These are phyloP conservation scores for Wallacemonas sp. DNA, from an alignment of 208 protist species.

Conservation along the genomic window DNA sequence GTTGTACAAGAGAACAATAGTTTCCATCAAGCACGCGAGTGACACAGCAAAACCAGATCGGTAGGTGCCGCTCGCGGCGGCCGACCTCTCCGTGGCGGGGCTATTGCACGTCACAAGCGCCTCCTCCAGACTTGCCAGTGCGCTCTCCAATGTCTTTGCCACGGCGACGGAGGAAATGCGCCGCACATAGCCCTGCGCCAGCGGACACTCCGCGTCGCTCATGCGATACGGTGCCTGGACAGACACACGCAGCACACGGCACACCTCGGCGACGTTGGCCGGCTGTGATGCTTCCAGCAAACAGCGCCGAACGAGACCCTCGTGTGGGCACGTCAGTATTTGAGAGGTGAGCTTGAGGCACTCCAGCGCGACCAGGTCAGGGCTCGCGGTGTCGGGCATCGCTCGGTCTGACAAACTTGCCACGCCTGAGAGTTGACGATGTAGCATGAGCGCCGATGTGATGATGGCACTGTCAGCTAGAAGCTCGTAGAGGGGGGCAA, in stretches of 20 bases:
- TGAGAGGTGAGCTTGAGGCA: slow-evolving; percentile 11
- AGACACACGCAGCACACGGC: background rate
- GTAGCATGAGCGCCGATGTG: background rate
- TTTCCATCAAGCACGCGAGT: slow-evolving; percentile 37
- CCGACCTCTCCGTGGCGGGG: background rate
- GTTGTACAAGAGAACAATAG: slow-evolving; percentile 20
- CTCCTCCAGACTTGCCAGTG: background rate
- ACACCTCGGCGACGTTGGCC: background rate
- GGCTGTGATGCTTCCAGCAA: slow-evolving; percentile 25
- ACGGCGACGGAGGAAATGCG: background rate
- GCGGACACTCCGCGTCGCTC: slow-evolving; percentile 7
- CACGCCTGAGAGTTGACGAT: background rate
- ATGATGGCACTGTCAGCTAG: slow-evolving; percentile 2
- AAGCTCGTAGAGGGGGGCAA: slow-evolving; percentile 9
- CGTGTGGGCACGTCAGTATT: slow-evolving; percentile 29
- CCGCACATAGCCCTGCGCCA: background rate
- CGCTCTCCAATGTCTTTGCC: background rate
- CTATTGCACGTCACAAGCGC: slow-evolving; percentile 2
- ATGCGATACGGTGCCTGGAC: background rate
- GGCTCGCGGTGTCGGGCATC: background rate
- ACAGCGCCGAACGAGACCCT: slow-evolving; percentile 29
- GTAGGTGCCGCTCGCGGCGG: slow-evolving; percentile 15
- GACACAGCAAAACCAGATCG: slow-evolving; percentile 12
- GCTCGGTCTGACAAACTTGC: background rate
- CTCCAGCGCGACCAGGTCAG: slow-evolving; percentile 1